Conservation (phyloP, 192 early-diverging fungal species). For the Backusella tuberculispora region DNA sequence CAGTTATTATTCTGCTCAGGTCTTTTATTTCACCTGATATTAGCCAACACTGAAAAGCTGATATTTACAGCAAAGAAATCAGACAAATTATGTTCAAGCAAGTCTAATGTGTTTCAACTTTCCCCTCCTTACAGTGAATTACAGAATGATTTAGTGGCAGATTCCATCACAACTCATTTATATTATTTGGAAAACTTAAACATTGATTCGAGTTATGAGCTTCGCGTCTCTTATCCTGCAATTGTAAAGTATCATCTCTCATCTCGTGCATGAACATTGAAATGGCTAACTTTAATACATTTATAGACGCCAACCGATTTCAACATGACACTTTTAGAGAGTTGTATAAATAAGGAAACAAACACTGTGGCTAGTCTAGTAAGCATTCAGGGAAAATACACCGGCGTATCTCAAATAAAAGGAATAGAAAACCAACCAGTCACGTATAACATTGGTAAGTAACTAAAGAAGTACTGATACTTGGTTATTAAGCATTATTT, state of each 20-base stretch:
- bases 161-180: neutral
- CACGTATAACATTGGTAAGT: neutral
- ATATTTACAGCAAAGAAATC: constrained; percentile 8
- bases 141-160: neutral
- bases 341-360: neutral
- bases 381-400: neutral
- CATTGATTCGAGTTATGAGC: neutral
- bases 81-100: neutral
- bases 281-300: neutral
- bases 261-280: neutral
- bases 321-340: constrained; percentile 7
- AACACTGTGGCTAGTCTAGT: neutral
- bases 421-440: neutral
- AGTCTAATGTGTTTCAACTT: neutral
- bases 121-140: neutral
- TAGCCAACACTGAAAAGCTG: constrained; percentile 11
- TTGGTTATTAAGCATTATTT: neutral
- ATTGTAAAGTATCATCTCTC: neutral
- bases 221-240: constrained; percentile 12
- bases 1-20: neutral
- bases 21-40: neutral
- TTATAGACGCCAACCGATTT: constrained; percentile 1
- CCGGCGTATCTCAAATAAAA: neutral
- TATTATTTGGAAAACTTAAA: neutral
- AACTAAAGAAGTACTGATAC: neutral